Base-by-base conservation (phyloP, 495 filamentous ascomycete genomes). In the Xylaria sp. region DNA sequence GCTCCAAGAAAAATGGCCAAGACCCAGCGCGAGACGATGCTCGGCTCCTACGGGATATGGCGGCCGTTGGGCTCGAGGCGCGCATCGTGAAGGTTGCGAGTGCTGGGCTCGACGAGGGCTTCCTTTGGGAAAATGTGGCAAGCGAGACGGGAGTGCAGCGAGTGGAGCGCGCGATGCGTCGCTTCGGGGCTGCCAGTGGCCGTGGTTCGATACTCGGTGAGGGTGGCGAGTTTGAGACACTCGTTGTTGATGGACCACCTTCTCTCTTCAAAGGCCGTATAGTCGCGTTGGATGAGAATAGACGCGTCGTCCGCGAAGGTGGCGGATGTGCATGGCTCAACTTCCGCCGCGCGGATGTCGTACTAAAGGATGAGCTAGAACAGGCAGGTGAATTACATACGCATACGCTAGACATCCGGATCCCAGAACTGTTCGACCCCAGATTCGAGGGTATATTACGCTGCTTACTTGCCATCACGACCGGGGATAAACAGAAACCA, bases 191-290 rank as follows among this genome's bases (percentile, higher is more conserved):
- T 37, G 84, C 88, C 75, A 58, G 85, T 79, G 71, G 75, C 43
- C 71, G 73, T 53, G 93, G 93, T 0, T 91, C 93, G 14, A 87
- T 95, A 24, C 79, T 98, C 26, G 96, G 97, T 0, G 96, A 98
- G 76, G 96, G 96, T 3, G 96, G 97, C 5, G 96, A 99, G 84
- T 99, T 95, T 82, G 96, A 99, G 85, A 98, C 93, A 26, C 81
- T 99, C 29, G 93, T 95, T 44, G 74, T 98, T 37, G 89, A 93
- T 81, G 96, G 94, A 37, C 95, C 95, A 3, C 69, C 74, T 1
- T 81, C 82, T 69, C 74, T 97, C 72, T 97, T 93, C 84, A 91
- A 89, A 80, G 84, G 84, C 69, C 85, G 85, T 66, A 92, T 99
- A 70, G 85, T 88, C 63, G 82, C 98, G 31, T 84, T 80, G 1